Conservation (phyloP, 2,329 filamentous ascomycete genomes). For the Pleoardoris graminearum region DNA sequence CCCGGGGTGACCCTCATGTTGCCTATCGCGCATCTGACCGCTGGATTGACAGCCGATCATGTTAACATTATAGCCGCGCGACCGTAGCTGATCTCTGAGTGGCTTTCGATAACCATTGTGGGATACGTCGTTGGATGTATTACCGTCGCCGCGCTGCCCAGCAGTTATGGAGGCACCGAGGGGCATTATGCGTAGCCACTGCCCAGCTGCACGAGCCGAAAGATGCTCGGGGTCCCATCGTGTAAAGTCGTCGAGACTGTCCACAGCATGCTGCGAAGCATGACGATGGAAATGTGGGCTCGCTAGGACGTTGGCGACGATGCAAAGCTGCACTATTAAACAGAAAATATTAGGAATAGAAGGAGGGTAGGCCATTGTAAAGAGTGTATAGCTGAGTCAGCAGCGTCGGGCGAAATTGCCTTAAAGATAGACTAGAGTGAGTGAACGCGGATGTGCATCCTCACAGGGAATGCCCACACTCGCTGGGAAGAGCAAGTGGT, state of each 20-base stretch:
- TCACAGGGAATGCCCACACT: neutral
- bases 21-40: constrained; percentile 14
- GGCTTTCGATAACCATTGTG: constrained; percentile 16
- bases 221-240: neutral
- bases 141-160: constrained; percentile 1
- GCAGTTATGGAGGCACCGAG: constrained; percentile 17
- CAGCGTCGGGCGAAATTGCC: neutral
- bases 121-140: constrained; percentile 1
- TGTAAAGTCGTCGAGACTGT: neutral
- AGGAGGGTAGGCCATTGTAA: neutral
- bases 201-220: neutral
- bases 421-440: neutral
- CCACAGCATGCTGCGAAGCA: neutral
- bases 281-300: neutral
- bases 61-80: constrained; percentile 10
- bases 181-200: constrained; percentile 12
- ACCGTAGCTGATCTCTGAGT: constrained; percentile 15
- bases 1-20: constrained; percentile 18
- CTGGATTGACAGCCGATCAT: constrained; percentile 15
- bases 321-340: neutral
- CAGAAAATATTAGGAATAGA: neutral
- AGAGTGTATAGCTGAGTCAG: neutral
- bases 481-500: too few species aligned
- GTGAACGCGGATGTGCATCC: neutral
- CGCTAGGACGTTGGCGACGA: neutral